Evolutionary conservation across 139 green algal species (phyloP), one percentile per base, ranked within the genome.

Genomic region (Coccomyxa sp.): DNA sequence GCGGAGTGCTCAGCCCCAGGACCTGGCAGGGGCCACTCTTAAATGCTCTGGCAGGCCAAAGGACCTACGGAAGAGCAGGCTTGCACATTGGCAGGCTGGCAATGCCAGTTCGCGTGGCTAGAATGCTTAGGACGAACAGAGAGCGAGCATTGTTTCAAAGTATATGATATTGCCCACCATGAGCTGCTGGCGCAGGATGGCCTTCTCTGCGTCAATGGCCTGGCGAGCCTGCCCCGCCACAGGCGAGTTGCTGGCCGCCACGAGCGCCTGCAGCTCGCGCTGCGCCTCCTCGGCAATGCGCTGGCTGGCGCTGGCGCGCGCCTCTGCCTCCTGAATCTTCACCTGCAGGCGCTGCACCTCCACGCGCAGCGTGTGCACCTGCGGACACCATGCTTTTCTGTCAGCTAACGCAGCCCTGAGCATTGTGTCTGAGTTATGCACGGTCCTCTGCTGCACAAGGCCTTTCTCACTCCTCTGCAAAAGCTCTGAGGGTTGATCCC

Each of bases 281-380:
- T 36, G 64, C n/a, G n/a, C 24, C 27, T 22, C 27, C 27, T 71
- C 64, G 24, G 64, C 64, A 22, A 71, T 10, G 7, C 24, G 24
- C 64, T 71, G 64, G 64, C n/a, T 71, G 64, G 64, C 64, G 24
- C 24, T 71, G 24, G 64, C 64, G 64, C 64, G 64, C 50, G 40
- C 68, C 22, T 81, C 77, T 12, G 77, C 77, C 27, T 40, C 55
- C 18, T 34, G 68, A 7, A 70, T 68, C 5, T 38, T 58, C n/a
- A 81, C 74, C 16, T 14, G 38, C 68, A 83, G 70, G 6, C 79
- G 77, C 40, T 79, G 40, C 54, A 87, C 84, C 44, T 89, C 85
- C 39, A 69, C 76, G 10, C 70, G 58, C 54, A 89, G 54, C 31
- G 70, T 33, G 8, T 81, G 77, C 54, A 89, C 39, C 82, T 89